phyloP scores from a whole-genome alignment of 2,329 filamentous ascomycete genomes.

The Akanthomyces muscarius region DNA sequence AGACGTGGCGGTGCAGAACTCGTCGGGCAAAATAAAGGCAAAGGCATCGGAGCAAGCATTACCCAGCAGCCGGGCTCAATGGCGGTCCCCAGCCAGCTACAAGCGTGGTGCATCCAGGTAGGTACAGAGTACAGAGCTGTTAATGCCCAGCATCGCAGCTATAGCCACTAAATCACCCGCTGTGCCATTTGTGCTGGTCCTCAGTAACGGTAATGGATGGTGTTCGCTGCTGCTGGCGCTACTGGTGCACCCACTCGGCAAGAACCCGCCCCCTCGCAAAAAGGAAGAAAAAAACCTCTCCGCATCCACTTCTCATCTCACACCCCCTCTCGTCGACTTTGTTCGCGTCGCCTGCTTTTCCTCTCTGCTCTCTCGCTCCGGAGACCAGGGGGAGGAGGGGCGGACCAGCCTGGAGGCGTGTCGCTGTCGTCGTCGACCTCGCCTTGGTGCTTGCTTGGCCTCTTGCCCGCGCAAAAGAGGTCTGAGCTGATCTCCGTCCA shows the following conservation, averaged over 20 bases:
- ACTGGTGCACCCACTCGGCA: not conserved
- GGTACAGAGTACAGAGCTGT: not conserved
- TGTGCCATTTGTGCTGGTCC: not conserved
- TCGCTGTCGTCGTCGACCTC: not conserved
- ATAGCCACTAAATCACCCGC: not conserved
- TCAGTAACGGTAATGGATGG: not conserved
- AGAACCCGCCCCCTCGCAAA: not conserved
- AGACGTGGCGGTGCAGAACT: not conserved
- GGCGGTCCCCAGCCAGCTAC: not conserved
- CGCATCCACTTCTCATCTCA: not conserved
- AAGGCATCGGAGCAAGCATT: not conserved
- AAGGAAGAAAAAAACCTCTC: not conserved
- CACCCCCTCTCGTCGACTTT: not conserved
- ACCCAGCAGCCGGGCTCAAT: not conserved
- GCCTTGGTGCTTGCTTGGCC: not conserved
- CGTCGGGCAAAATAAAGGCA: not conserved
- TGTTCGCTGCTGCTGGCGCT: not conserved
- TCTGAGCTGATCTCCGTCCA: constrained; percentile 10
- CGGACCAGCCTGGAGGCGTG: not conserved
- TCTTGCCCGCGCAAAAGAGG: not conserved
- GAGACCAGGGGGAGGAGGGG: not conserved
- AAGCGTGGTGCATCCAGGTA: not conserved
- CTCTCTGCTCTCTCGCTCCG: not conserved
- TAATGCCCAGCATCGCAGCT: not conserved
- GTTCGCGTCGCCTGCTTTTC: not conserved